Evolutionary conservation across 2,329 filamentous ascomycete species (phyloP), one percentile per base, ranked within the genome.

Genomic region (Metarhizium robertsii): DNA sequence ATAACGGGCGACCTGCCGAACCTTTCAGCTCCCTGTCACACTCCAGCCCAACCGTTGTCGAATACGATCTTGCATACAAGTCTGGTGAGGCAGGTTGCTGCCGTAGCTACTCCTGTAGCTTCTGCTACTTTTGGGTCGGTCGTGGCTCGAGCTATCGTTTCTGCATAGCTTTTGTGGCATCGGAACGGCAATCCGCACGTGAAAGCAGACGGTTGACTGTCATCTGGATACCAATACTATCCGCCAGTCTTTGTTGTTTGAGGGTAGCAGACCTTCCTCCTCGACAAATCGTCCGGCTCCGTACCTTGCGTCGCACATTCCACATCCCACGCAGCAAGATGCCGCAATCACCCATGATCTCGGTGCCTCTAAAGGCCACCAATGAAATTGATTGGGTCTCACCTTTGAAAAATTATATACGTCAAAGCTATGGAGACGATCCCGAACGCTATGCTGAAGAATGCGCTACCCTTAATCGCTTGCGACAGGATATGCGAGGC

Each of bases 361-460:
- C 91, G 65, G 86, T 87, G 80, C 92, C 92, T 69, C 81, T 96
- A 66, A 97, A 88, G 83, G 82, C 82, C 54, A 99, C 94, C 61
- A 96, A 92, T 79, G 94, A 99, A 78, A 95, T 99, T 69, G 94
- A 99, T 80, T 99, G 94, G 94, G 81, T 97, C 61, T 79, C 81
- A 50, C 94, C 94, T 50, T 80, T 99, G 62, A 97, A 97, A 77
- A 78, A 80, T 61, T 96, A 97, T 76, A 99, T 99, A 66, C 84
- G 91, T 62, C 82, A 91, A 64, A 95, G 88, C 29, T 96, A 99
- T 70, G 92, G 92, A 69, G 94, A 99, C 73, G 92, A 97, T 69
- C 92, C 94, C 32, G 94, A 99, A 71, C 85, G 90, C 64, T 99
- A 99, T 76, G 83, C 86, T 53, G 91, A 97, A 72, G 94, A 99